Conservation (phyloP, 129 eudicot species). For the Artemisia argyi region DNA sequence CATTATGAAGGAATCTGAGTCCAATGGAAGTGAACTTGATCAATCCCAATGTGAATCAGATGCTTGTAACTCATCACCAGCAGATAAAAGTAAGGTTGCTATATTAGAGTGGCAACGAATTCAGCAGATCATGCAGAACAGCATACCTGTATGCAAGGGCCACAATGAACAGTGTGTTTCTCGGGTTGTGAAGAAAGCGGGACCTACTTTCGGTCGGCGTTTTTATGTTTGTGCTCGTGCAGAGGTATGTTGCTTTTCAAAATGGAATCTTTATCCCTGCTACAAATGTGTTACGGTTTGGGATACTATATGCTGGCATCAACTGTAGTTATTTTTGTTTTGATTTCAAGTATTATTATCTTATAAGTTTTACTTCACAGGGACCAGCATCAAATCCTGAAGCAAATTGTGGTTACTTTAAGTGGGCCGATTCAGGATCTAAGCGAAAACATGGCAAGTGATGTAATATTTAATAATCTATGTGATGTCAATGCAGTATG, state of each 20-base stretch:
- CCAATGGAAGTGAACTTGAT: slow-evolving; percentile 15
- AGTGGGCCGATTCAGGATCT: slow-evolving; percentile 77
- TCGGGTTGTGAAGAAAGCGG: slow-evolving; percentile 88
- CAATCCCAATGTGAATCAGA: slow-evolving; percentile 32
- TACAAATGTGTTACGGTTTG: slow-evolving; percentile 8
- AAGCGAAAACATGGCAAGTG: slow-evolving; percentile 45
- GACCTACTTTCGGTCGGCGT: slow-evolving; percentile 80
- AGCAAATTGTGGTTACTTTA: slow-evolving; percentile 87
- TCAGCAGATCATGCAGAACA: slow-evolving; percentile 82
- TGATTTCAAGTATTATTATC: background rate
- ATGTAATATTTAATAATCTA: background rate
- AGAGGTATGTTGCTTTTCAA: slow-evolving; percentile 55
- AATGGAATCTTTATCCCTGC: slow-evolving; percentile 3
- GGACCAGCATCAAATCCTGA: slow-evolving; percentile 98
- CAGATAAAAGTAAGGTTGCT: slow-evolving; percentile 54
- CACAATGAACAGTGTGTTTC: slow-evolving; percentile 89
- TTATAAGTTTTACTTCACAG: slow-evolving; percentile 35
- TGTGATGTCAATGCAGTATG: slow-evolving; percentile 2
- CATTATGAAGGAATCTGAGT: slow-evolving; percentile 24
- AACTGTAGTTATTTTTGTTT: slow-evolving; percentile 1
- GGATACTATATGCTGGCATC: background rate
- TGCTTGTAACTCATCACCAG: slow-evolving; percentile 37
- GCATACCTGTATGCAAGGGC: slow-evolving; percentile 92
- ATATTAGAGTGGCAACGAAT: slow-evolving; percentile 90
- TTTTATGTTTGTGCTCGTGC: slow-evolving; percentile 96